phyloP scores from a whole-genome alignment of 176 grass and related monocot genomes.

The Poa annua region DNA sequence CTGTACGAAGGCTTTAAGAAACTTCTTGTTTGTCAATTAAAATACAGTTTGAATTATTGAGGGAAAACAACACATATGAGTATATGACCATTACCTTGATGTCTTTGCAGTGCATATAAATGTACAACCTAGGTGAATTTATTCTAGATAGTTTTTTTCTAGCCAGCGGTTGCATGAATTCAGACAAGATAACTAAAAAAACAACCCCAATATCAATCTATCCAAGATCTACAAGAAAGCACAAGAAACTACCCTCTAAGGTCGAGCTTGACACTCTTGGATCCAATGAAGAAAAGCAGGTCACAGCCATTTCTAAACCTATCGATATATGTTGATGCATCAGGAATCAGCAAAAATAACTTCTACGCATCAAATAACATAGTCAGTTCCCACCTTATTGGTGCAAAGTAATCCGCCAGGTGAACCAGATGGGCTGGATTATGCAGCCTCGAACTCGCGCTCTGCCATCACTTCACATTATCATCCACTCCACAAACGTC shows the following conservation, averaged over 20 bases:
- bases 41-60: neutral
- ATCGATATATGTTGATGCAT: neutral
- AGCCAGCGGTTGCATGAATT: neutral
- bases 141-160: neutral
- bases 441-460: neutral
- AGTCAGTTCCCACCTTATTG: neutral
- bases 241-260: neutral
- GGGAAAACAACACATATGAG: neutral
- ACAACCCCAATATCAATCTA: neutral
- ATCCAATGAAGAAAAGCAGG: slow-evolving; percentile 16
- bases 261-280: neutral
- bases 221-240: neutral
- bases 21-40: neutral
- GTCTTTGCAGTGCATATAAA: neutral
- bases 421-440: neutral
- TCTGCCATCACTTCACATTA: neutral
- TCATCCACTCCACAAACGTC: neutral
- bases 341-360: neutral
- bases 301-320: neutral
- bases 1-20: neutral
- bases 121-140: neutral
- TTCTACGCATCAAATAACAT: neutral
- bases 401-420: neutral
- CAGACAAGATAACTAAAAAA: neutral
- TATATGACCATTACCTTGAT: neutral